Conservation (phyloP, 2,329 filamentous ascomycete species). For the Chrysoporthe austroafricana region DNA sequence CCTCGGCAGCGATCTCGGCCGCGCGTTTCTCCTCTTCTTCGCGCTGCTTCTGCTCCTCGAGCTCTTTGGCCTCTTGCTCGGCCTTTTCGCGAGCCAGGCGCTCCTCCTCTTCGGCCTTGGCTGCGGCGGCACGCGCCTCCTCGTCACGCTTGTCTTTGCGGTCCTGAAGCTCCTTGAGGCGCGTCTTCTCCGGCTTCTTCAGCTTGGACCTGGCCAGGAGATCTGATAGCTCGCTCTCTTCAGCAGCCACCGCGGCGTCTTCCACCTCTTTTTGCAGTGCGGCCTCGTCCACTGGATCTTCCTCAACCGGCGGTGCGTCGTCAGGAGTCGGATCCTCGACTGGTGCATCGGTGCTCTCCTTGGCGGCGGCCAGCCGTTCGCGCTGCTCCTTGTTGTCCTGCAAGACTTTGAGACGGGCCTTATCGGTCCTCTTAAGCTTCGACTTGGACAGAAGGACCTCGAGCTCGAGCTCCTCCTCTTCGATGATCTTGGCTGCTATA, state of each 20-base stretch:
- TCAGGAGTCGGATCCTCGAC: background rate
- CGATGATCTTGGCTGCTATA: constrained; percentile 15
- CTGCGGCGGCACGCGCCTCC: constrained; percentile 18
- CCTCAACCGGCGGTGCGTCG: constrained; percentile 1
- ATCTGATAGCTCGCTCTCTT: constrained; percentile 24
- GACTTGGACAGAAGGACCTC: constrained; percentile 19
- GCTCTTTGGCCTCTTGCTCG: constrained; percentile 22
- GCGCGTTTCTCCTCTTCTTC: constrained; percentile 16
- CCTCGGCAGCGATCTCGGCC: constrained; percentile 24
- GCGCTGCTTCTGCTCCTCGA: constrained; percentile 19
- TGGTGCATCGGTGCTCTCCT: background rate
- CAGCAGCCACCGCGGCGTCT: constrained; percentile 22
- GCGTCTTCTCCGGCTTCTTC: constrained; percentile 21
- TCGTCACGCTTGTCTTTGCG: constrained; percentile 24
- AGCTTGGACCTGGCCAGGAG: constrained; percentile 18
- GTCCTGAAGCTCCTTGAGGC: constrained; percentile 26
- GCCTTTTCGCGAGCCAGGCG: constrained; percentile 19
- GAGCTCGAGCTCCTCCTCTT: constrained; percentile 27
- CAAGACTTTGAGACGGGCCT: constrained; percentile 21
- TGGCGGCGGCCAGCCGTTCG: constrained; percentile 19
- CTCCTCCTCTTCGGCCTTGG: constrained; percentile 19
- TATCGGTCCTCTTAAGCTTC: constrained; percentile 24
- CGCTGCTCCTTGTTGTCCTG: constrained; percentile 24
- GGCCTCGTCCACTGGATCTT: constrained; percentile 16
- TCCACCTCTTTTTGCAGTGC: constrained; percentile 12